A percentile compares a stretch with the other conserved stretches of the same genome.
Evolutionary conservation across 805 yeast genomes (phyloP).

Genomic region (Blastobotrys attinorum): DNA sequence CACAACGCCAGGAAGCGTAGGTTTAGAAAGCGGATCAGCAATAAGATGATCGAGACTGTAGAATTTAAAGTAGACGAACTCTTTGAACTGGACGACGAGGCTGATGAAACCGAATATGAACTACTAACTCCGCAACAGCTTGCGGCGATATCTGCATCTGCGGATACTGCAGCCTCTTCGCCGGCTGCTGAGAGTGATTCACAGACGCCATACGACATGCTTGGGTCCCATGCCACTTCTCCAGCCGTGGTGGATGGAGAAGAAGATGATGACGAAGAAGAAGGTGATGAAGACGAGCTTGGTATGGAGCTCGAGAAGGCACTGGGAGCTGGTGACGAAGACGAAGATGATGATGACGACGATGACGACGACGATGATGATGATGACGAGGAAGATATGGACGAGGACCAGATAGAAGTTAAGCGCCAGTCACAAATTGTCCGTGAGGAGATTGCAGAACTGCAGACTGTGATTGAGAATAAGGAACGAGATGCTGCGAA

Average conservation of each 20-base stretch:
- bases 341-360: slow-evolving; percentile 44
- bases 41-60: slow-evolving; percentile 64
- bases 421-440: slow-evolving; percentile 63
- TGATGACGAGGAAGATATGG: slow-evolving; percentile 43
- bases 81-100: slow-evolving; percentile 68
- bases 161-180: slow-evolving; percentile 10
- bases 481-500: slow-evolving; percentile 65
- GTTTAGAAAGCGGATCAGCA: slow-evolving; percentile 62
- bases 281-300: slow-evolving; percentile 20
- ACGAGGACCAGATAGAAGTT: slow-evolving; percentile 45
- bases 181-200: slow-evolving; percentile 19
- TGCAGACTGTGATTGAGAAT: slow-evolving; percentile 66
- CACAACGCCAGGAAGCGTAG: slow-evolving; percentile 61
- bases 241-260: slow-evolving; percentile 15
- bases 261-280: slow-evolving; percentile 21
- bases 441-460: slow-evolving; percentile 77
- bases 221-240: slow-evolving; percentile 7
- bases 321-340: slow-evolving; percentile 35
- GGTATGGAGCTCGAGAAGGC: slow-evolving; percentile 30
- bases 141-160: slow-evolving; percentile 18
- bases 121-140: slow-evolving; percentile 40
- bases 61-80: slow-evolving; percentile 75
- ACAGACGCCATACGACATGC: slow-evolving; percentile 27
- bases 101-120: slow-evolving; percentile 73
- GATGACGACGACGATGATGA: slow-evolving; percentile 51